Base-by-base conservation (phyloP, 805 yeast species). In the Maudiozyma bulderi region DNA sequence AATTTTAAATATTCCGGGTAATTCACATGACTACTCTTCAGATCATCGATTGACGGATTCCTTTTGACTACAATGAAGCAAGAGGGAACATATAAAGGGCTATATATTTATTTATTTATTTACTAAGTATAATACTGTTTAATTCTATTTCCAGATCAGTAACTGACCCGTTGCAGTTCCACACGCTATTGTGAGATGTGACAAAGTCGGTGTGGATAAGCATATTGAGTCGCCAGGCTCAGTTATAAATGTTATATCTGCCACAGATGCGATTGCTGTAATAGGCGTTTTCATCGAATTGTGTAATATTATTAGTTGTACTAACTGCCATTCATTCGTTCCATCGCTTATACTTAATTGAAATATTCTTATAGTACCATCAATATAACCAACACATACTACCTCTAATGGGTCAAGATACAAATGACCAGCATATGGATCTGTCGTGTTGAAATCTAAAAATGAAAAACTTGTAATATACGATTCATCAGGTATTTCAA, bases 151-250 rank as follows among this genome's bases (percentile, higher is more conserved):
- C 81, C 80, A 76, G 1, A 66, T 65, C 49, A 73, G 74, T 4
- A 83, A 73, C 44, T 71, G 65, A 0, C 87, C 86, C 8, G 59
- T 57, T 5, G 67, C 54, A 55, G 81, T 84, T 3, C 86, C 86
- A 31, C 78, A 69, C 8, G 78, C 66, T 30, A 82, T 54, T 47
- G 71, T 74, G 8, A 69, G 60, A 35, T 15, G 11, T 6, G 40
- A 14, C 9, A 38, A 15, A 4, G 26, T 20, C 20, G 40, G 29
- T 38, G 29, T 15, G n/a, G 14, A 35, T 9, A 35, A 8, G 15
- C 20, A 26, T 28, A 9, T n/a, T 9, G 40, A 15, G 10, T 38
- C 29, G 15, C 15, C 40, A 6, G 14, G 29, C 1, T 11, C 13
- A n/a, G 11, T 38, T 8, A 13, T 38, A 8, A 15, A 38, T 4